These are phyloP conservation scores for Botrytis fragariae DNA, from an alignment of 2,329 filamentous ascomycete genomes.

Conservation along the genomic window DNA sequence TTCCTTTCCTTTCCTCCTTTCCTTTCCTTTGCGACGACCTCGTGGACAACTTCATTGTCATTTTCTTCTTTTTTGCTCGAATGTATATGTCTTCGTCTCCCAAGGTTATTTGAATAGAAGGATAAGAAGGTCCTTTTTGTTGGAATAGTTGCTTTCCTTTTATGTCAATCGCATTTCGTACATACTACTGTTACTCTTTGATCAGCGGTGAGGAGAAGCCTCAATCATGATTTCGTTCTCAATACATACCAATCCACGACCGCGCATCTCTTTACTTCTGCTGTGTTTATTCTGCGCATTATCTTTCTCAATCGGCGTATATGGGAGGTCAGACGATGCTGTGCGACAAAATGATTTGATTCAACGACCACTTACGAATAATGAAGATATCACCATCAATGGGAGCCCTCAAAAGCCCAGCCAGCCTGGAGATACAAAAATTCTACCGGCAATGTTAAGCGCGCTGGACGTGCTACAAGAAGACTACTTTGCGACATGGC, in stretches of 20 bases:
- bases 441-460: slow-evolving; percentile 42
- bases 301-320: slow-evolving; percentile 9
- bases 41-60: background rate
- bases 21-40: background rate
- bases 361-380: slow-evolving; percentile 14
- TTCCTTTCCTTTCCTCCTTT: background rate
- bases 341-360: slow-evolving; percentile 4
- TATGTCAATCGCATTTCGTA: background rate
- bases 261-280: slow-evolving; percentile 8
- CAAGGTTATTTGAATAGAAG: background rate
- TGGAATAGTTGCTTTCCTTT: background rate
- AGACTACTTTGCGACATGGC: slow-evolving; percentile 71
- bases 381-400: slow-evolving; percentile 1
- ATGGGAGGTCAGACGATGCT: slow-evolving; percentile 2
- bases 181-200: background rate
- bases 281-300: slow-evolving; percentile 1
- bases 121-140: background rate
- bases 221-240: slow-evolving; percentile 5
- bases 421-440: slow-evolving; percentile 14
- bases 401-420: slow-evolving; percentile 13
- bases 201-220: background rate
- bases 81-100: slow-evolving; percentile 16
- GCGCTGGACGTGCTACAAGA: slow-evolving; percentile 75
- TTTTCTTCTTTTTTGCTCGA: background rate
- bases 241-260: background rate